These are phyloP conservation scores for Podospora australis DNA, from an alignment of 495 filamentous ascomycete species.

Conservation along the genomic window DNA sequence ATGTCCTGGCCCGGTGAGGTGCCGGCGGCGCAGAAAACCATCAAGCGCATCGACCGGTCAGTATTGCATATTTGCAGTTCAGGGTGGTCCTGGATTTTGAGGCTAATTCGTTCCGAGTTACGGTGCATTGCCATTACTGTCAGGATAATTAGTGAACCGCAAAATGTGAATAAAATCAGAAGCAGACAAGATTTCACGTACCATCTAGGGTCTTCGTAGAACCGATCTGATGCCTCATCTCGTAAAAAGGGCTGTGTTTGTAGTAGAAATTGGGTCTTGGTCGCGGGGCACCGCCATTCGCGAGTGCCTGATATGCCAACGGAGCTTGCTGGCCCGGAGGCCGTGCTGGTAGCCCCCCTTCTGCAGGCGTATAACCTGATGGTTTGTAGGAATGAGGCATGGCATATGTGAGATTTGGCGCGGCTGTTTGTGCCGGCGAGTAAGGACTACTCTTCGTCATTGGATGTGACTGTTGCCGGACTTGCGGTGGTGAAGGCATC, in stretches of 20 bases:
- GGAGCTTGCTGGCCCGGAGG: too few species aligned
- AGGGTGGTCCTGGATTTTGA: slow-evolving; percentile 47
- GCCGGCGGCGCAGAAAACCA: slow-evolving; percentile 73
- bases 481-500: too few species aligned
- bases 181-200: slow-evolving; percentile 32
- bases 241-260: slow-evolving; percentile 76
- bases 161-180: slow-evolving; percentile 6
- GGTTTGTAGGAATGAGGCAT: too few species aligned
- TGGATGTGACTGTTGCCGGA: too few species aligned
- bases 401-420: too few species aligned
- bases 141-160: slow-evolving; percentile 11
- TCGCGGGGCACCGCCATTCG: too few species aligned
- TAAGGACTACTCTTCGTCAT: too few species aligned
- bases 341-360: too few species aligned
- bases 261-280: slow-evolving; percentile 49
- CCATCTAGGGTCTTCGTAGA: slow-evolving; percentile 60
- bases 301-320: too few species aligned
- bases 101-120: slow-evolving; percentile 43
- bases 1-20: slow-evolving; percentile 62
- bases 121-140: slow-evolving; percentile 56
- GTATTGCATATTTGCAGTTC: slow-evolving; percentile 42
- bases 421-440: too few species aligned
- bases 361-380: too few species aligned
- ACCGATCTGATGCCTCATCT: slow-evolving; percentile 53
- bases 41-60: slow-evolving; percentile 55